Evolutionary conservation across 345 rosid species (phyloP).

Genomic region (Dovyalis caffra): DNA sequence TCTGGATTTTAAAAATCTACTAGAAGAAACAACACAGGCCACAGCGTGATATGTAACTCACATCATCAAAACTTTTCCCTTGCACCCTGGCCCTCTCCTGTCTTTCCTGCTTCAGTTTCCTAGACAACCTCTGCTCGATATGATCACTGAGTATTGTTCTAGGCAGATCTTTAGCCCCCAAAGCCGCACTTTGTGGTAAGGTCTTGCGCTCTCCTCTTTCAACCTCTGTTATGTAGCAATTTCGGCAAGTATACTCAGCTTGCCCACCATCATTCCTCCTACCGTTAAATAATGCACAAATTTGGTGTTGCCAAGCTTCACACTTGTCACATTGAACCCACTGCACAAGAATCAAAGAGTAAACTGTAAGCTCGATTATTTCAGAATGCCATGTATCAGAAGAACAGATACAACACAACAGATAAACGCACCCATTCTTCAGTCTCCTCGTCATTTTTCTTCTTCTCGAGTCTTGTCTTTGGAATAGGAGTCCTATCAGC

Average conservation of each 20-base stretch:
- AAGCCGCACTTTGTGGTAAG: conserved; percentile 91
- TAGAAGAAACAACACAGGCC: background rate
- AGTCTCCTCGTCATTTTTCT: too few relatives aligned
- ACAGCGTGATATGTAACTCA: conserved; percentile 26
- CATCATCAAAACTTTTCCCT: conserved; percentile 88
- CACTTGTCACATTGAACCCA: conserved; percentile 99
- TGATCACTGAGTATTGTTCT: conserved; percentile 93
- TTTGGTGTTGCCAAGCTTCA: conserved; percentile 99
- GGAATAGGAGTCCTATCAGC: too few relatives aligned
- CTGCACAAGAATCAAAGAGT: conserved; percentile 45
- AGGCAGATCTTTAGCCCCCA: conserved; percentile 98
- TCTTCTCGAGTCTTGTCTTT: too few relatives aligned
- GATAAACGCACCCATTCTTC: too few relatives aligned
- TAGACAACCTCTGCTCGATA: conserved; percentile 81
- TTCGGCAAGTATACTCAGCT: conserved; percentile 99
- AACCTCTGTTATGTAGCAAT: conserved; percentile 86
- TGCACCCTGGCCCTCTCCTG: conserved; percentile 77
- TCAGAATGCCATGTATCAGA: too few relatives aligned
- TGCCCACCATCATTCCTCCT: conserved; percentile 99
- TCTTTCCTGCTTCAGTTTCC: conserved; percentile 73
- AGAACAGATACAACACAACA: too few relatives aligned
- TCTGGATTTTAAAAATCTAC: conserved; percentile 5
- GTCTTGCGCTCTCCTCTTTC: conserved; percentile 92
- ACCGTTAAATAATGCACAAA: conserved; percentile 96
- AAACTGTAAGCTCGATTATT: conserved; percentile 16